Conservation (phyloP, 1,139 yeast species). For the Keqinozyma sinolaborantium region DNA sequence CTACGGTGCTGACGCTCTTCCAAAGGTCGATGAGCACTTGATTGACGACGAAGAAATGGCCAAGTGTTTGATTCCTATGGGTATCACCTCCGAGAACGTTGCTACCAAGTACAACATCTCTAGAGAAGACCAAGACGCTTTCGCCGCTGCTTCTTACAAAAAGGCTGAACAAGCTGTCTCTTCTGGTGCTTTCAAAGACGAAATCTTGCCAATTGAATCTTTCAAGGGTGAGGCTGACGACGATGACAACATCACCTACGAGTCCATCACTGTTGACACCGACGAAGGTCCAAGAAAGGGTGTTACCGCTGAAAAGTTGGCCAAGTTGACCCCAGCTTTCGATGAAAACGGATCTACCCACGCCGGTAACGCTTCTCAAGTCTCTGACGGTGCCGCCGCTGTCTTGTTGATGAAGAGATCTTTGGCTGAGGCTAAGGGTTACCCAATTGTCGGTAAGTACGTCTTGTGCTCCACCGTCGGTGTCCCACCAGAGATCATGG, state of each 20-base stretch:
- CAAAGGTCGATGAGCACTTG: conserved; percentile 53
- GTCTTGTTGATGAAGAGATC: conserved; percentile 84
- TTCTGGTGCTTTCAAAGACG: conserved; percentile 75
- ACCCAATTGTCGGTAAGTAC: conserved; percentile 69
- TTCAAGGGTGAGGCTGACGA: conserved; percentile 49
- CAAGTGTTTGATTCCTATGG: conserved; percentile 64
- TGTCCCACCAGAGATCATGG: conserved; percentile 97
- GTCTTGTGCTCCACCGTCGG: conserved; percentile 77
- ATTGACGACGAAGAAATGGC: conserved; percentile 25
- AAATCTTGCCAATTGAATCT: conserved; percentile 74
- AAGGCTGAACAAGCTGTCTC: conserved; percentile 77
- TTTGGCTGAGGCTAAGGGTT: conserved; percentile 71
- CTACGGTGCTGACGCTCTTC: conserved; percentile 72
- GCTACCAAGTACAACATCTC: conserved; percentile 53
- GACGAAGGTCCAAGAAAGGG: conserved; percentile 94
- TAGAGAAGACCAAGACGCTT: conserved; percentile 77
- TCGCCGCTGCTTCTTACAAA: conserved; percentile 79
- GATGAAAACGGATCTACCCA: conserved; percentile 77
- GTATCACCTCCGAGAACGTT: conserved; percentile 52
- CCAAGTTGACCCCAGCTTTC: conserved; percentile 86
- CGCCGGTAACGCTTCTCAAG: conserved; percentile 96
- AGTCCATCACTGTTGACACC: conserved; percentile 49
- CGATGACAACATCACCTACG: conserved; percentile 39
- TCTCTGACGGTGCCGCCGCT: conserved; percentile 93
- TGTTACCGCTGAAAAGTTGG: conserved; percentile 73